These are phyloP conservation scores for Micractinium sp. DNA, from an alignment of 139 green algal genomes.

Conservation along the genomic window DNA sequence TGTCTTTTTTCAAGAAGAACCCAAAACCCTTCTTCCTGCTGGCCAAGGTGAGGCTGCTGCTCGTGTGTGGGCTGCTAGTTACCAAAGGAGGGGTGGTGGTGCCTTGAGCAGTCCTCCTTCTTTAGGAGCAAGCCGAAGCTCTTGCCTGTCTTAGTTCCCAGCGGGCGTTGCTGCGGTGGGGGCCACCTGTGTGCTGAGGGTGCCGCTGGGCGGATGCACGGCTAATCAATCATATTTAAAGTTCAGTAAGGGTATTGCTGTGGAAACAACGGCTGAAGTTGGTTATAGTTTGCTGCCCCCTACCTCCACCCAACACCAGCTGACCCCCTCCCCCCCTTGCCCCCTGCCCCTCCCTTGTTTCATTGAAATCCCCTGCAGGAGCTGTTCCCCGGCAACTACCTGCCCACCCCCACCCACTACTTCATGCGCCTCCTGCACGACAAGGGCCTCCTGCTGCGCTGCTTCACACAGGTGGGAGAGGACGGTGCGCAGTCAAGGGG, in stretches of 20 bases:
- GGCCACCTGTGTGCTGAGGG: too few relatives aligned
- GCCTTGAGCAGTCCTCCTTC: too few relatives aligned
- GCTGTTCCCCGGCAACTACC: constrained; percentile 74
- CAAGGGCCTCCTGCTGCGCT: constrained; percentile 83
- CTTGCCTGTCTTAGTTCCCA: too few relatives aligned
- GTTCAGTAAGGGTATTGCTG: too few relatives aligned
- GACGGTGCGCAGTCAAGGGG: neutral
- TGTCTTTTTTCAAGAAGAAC: constrained; percentile 71
- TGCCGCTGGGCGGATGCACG: too few relatives aligned
- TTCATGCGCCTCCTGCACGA: constrained; percentile 87
- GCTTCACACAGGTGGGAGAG: constrained; percentile 55
- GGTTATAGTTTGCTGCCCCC: neutral
- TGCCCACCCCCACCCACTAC: constrained; percentile 79
- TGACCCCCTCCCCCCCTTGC: neutral
- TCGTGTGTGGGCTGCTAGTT: too few relatives aligned
- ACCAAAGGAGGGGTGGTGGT: too few relatives aligned
- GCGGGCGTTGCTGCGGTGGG: too few relatives aligned
- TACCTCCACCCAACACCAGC: too few relatives aligned
- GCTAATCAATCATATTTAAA: too few relatives aligned
- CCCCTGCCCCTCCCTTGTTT: neutral
- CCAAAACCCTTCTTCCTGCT: constrained; percentile 80
- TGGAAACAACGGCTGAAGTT: too few relatives aligned
- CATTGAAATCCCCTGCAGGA: constrained; percentile 42
- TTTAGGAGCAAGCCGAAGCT: too few relatives aligned
- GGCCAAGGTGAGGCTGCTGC: constrained; percentile 50